Evolutionary conservation across 1,284 basidiomycete species (phyloP).

Genomic region (Boletus semigastroideus): DNA sequence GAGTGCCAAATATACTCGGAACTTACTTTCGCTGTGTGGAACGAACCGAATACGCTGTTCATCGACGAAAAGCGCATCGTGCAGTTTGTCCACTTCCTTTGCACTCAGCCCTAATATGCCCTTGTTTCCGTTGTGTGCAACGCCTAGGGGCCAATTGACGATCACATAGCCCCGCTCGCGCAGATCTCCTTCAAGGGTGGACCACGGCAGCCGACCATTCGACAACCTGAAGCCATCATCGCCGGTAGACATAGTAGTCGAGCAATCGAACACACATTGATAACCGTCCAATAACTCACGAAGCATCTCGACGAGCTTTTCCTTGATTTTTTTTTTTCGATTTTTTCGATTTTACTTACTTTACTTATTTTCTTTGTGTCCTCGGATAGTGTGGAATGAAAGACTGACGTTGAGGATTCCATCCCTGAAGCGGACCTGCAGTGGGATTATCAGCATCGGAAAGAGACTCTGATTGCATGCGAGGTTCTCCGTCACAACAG

Average conservation of each 20-base stretch:
- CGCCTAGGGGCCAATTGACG: conserved; percentile 10
- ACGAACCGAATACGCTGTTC: conserved; percentile 6
- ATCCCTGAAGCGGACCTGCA: not conserved
- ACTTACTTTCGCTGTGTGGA: not conserved
- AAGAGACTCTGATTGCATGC: too few relatives aligned
- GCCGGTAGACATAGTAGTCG: not conserved
- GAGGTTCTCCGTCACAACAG: too few relatives aligned
- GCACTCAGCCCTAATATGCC: conserved; percentile 4
- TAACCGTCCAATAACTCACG: not conserved
- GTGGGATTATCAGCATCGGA: too few relatives aligned
- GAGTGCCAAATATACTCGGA: not conserved
- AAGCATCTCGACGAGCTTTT: conserved; percentile 10
- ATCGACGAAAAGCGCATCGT: conserved; percentile 5
- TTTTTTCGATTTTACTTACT: conserved; percentile 3
- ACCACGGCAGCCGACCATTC: conserved; percentile 13
- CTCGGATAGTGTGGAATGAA: not conserved
- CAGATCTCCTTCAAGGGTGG: conserved; percentile 3
- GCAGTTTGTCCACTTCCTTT: conserved; percentile 8
- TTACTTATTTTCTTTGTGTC: not conserved
- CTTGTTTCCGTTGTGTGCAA: conserved; percentile 9
- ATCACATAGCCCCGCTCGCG: conserved; percentile 7
- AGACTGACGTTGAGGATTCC: not conserved
- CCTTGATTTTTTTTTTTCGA: not conserved
- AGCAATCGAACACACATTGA: not conserved
- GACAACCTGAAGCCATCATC: conserved; percentile 5